phyloP scores from a whole-genome alignment of 2,329 filamentous ascomycete species.

The Thelonectria discophora region DNA sequence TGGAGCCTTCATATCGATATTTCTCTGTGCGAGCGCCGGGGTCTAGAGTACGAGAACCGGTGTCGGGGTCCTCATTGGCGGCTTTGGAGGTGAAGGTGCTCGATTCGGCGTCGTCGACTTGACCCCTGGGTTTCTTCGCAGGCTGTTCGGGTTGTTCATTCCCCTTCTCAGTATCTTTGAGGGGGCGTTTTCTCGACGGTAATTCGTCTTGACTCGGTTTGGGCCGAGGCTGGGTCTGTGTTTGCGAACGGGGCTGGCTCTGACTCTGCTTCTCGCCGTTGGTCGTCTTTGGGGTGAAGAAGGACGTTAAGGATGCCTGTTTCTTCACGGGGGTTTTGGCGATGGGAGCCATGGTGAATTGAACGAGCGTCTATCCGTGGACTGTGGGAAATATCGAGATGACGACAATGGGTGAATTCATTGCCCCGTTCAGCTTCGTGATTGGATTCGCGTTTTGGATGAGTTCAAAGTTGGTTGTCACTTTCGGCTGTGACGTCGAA shows the following conservation, averaged over 20 bases:
- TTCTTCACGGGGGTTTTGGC: slow-evolving; percentile 64
- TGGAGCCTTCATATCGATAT: slow-evolving; percentile 60
- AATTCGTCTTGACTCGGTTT: slow-evolving; percentile 37
- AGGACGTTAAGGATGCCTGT: slow-evolving; percentile 85
- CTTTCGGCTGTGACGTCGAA: slow-evolving; percentile 33
- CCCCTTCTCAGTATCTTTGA: slow-evolving; percentile 56
- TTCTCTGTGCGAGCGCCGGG: slow-evolving; percentile 57
- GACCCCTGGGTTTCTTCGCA: slow-evolving; percentile 56
- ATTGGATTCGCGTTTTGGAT: neutral
- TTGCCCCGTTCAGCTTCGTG: slow-evolving; percentile 8
- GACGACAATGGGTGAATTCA: slow-evolving; percentile 18
- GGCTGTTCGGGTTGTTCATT: slow-evolving; percentile 52
- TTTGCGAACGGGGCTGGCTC: slow-evolving; percentile 37
- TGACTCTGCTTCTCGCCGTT: slow-evolving; percentile 53
- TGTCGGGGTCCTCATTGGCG: neutral
- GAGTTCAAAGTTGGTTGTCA: slow-evolving; percentile 19
- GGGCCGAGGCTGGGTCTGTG: slow-evolving; percentile 37
- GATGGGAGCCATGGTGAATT: slow-evolving; percentile 46
- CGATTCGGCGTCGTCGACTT: slow-evolving; percentile 48
- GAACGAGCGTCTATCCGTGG: neutral
- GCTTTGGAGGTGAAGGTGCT: slow-evolving; percentile 43
- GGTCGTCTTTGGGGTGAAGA: slow-evolving; percentile 74
- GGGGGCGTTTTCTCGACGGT: slow-evolving; percentile 59
- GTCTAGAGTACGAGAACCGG: slow-evolving; percentile 29
- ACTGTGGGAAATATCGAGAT: neutral